Conservation (phyloP, 2,329 filamentous ascomycete genomes). For the Sarocladium oryzae region DNA sequence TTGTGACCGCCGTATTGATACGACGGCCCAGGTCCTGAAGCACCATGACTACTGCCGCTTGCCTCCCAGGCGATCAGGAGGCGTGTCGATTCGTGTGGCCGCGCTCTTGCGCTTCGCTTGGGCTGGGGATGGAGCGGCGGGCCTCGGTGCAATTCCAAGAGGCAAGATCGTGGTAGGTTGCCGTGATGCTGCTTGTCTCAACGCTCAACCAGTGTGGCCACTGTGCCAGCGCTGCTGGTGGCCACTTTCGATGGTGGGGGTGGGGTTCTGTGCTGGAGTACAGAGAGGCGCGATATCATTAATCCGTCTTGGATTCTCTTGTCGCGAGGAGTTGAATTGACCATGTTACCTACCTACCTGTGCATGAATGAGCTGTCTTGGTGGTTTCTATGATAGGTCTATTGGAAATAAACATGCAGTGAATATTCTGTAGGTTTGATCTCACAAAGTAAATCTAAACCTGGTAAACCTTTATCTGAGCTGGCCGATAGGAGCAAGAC, state of each 20-base stretch:
- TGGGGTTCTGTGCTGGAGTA: neutral
- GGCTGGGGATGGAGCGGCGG: neutral
- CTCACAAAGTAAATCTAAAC: no score
- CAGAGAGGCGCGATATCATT: neutral
- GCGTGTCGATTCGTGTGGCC: neutral
- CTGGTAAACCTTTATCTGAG: no score
- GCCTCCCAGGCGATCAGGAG: neutral
- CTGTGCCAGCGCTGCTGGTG: neutral
- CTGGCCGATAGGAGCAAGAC: no score
- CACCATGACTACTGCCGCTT: conserved; percentile 60
- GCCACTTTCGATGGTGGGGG: conserved; percentile 7
- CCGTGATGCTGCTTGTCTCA: no score
- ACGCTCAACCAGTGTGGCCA: neutral
- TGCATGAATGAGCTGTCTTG: no score
- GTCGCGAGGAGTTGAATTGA: no score
- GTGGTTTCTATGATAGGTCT: no score
- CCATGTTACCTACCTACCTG: no score
- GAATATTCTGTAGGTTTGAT: no score
- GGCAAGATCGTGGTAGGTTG: neutral
- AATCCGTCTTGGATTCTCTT: neutral
- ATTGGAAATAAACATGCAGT: no score
- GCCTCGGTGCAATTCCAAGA: neutral
- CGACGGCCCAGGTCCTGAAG: conserved; percentile 97
- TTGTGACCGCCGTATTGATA: conserved; percentile 93
- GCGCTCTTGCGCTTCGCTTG: neutral